Base-by-base conservation (phyloP, 495 filamentous ascomycete genomes). In the Chaetomium fimeti region DNA sequence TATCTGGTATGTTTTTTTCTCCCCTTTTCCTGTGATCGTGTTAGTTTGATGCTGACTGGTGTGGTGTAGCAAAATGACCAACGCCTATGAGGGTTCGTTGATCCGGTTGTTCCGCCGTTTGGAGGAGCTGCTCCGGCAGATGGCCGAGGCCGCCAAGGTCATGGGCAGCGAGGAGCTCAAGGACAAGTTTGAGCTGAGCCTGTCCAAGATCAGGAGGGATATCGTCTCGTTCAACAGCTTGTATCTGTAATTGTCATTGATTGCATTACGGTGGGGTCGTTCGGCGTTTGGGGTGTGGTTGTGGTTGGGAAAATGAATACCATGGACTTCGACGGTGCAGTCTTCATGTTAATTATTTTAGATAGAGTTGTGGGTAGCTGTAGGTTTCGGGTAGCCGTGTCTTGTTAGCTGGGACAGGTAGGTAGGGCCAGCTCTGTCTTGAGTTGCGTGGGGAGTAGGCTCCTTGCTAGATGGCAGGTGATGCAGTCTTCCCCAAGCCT, bases 131-230 rank as follows among this genome's bases (percentile, higher is more conserved):
- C 80, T 98, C n/a, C 84, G 95, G 66, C 94, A 98, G 76, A 96
- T 98, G 85, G 93, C 89, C n/a, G 89, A 97, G 77, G 94, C 91
- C 47, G 85, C 89, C 66, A 97, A 96, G 77, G 93, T 96, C 59
- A 98, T 98, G 95, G 94, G 94, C 60, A 96, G 88, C 73, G 90
- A 96, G 66, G 94, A 97, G 63, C 81, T 98, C 59, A 87, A 92
- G 75, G 78, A 86, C 69, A 98, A 82, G 91, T 98, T 98, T 69
- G 91, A 96, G 74, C 79, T 84, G 61, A 87, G 90, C 40, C 78
- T 98, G 69, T 79, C 80, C 53, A 95, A 96, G 85, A 87, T 98
- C 22, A 85, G 88, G 77, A 82, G 94, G 70, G 92, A 96, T 72
- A 92, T 97, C 74, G 93, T 97, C 62, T 91, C 93, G 56, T 92